Conservation (phyloP, 352 stramenopile species). For the Phytophthora podocarpi region DNA sequence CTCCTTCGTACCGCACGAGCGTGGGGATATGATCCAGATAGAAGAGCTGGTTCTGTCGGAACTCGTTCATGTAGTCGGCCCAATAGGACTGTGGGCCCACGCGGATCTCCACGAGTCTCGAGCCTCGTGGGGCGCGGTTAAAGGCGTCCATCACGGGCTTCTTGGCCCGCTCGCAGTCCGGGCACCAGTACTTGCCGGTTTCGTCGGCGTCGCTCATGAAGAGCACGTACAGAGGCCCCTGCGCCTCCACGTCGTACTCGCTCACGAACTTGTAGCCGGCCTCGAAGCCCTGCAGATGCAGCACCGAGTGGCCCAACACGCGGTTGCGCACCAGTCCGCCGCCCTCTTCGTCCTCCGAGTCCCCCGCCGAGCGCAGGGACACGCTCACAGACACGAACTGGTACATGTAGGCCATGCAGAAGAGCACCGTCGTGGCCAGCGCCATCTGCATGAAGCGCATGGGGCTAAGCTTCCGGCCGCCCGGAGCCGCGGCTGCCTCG, state of each 20-base stretch:
- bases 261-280: constrained; percentile 80
- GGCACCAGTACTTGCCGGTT: constrained; percentile 81
- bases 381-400: constrained; percentile 70
- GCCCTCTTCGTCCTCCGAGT: constrained; percentile 26
- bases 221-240: constrained; percentile 73
- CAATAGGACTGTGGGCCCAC: constrained; percentile 61
- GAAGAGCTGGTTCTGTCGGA: constrained; percentile 82
- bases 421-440: constrained; percentile 59
- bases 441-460: constrained; percentile 81
- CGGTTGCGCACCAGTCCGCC: constrained; percentile 38
- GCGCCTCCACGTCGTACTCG: constrained; percentile 67
- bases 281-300: constrained; percentile 76
- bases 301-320: constrained; percentile 61
- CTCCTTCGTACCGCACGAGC: constrained; percentile 76
- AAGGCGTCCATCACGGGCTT: constrained; percentile 78
- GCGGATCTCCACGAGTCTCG: constrained; percentile 75
- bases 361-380: constrained; percentile 27
- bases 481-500: neutral
- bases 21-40: constrained; percentile 83
- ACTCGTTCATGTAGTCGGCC: constrained; percentile 79
- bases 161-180: constrained; percentile 74
- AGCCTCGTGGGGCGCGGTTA: constrained; percentile 61
- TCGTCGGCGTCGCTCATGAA: constrained; percentile 78
- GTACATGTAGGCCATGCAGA: constrained; percentile 73
- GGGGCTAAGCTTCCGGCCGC: constrained; percentile 38